Conservation (phyloP, 83 land plant species). For the Picea abies region DNA sequence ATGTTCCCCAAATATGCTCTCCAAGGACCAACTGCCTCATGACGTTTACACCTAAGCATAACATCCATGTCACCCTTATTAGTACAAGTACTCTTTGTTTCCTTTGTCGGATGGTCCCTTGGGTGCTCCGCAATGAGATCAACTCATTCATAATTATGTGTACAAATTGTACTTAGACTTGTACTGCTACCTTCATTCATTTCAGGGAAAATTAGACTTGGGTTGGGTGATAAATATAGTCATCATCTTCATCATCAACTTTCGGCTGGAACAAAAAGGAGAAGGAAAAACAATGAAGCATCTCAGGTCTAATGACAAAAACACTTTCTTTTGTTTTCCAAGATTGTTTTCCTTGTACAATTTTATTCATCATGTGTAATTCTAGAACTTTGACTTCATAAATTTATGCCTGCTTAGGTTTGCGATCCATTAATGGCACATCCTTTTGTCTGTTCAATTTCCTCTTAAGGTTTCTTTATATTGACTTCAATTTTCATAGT, state of each 20-base stretch:
- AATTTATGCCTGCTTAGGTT: too few species aligned
- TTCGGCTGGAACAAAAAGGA: neutral
- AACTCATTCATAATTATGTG: conserved; percentile 6
- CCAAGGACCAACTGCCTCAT: conserved; percentile 28
- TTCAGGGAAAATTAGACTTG: neutral
- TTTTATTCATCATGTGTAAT: neutral
- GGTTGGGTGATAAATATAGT: neutral
- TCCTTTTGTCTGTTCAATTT: too few species aligned
- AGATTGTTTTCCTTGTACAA: neutral
- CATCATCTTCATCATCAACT: neutral
- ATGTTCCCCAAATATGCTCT: conserved; percentile 23
- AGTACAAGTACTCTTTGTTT: neutral
- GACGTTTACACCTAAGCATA: conserved; percentile 24
- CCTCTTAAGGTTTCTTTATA: too few species aligned
- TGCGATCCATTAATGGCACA: too few species aligned
- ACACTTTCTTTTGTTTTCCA: conserved; percentile 10
- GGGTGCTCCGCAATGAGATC: neutral
- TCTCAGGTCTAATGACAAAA: conserved; percentile 19
- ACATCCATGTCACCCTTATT: conserved; percentile 6
- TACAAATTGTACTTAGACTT: conserved; percentile 5
- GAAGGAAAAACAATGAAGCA: too few species aligned
- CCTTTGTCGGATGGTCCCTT: neutral
- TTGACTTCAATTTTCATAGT: too few species aligned
- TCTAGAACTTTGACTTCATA: neutral
- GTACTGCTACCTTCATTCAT: neutral